Conservation (phyloP, 2,329 filamentous ascomycete species). For the Fragosphaeria purpurea region DNA sequence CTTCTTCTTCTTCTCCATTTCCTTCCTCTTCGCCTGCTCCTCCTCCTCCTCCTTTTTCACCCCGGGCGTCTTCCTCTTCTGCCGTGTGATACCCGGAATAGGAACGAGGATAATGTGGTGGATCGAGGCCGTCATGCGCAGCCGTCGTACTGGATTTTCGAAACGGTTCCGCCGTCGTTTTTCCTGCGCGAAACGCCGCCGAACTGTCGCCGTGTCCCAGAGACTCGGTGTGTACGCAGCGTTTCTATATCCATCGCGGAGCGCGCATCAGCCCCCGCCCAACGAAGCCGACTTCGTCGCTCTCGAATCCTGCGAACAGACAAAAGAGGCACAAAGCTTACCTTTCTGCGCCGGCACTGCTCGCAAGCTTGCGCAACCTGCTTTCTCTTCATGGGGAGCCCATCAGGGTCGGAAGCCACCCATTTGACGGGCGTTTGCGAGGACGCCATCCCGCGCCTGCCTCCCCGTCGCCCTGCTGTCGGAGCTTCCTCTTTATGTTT, state of each 20-base stretch:
- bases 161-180: neutral
- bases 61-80: too few species aligned
- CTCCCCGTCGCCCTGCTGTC: neutral
- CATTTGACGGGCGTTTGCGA: constrained; percentile 36
- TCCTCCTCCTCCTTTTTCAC: too few species aligned
- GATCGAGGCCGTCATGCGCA: too few species aligned
- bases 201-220: too few species aligned
- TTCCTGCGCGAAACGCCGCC: too few species aligned
- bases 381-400: constrained; percentile 48
- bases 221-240: constrained; percentile 32
- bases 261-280: too few species aligned
- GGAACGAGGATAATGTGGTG: too few species aligned
- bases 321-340: constrained; percentile 14
- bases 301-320: too few species aligned
- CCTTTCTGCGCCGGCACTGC: constrained; percentile 45
- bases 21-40: neutral
- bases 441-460: neutral
- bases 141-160: too few species aligned
- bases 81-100: too few species aligned
- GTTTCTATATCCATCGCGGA: constrained; percentile 19
- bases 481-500: constrained; percentile 1
- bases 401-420: constrained; percentile 43
- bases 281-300: too few species aligned
- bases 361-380: constrained; percentile 50
- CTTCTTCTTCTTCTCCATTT: neutral